phyloP scores from a whole-genome alignment of 2,329 filamentous ascomycete genomes.

The Phaeosphaeria sp. region DNA sequence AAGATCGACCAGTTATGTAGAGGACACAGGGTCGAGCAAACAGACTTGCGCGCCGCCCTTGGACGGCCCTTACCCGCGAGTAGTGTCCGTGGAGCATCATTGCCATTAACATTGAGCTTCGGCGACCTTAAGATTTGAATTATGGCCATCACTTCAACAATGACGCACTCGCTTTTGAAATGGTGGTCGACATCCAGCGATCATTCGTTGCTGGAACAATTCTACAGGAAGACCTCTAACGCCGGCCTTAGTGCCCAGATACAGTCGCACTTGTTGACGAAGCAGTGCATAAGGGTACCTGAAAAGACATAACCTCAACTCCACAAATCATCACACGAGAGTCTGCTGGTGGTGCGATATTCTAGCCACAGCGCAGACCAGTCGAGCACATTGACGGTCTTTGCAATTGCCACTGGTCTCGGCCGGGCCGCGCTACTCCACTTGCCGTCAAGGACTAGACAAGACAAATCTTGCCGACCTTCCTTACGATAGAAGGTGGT shows the following conservation, averaged over 20 bases:
- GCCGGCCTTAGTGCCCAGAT: not conserved
- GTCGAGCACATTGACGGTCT: constrained; percentile 20
- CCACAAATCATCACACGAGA: not conserved
- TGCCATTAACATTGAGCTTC: constrained; percentile 10
- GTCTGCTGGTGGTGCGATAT: not conserved
- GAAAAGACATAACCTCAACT: not conserved
- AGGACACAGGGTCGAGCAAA: constrained; percentile 13
- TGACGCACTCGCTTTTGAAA: not conserved
- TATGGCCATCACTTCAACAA: not conserved
- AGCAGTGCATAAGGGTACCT: not conserved
- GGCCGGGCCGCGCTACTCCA: constrained; percentile 41
- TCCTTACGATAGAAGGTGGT: constrained; percentile 11
- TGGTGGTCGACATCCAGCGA: constrained; percentile 9
- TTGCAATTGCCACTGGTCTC: constrained; percentile 36
- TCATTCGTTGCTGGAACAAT: constrained; percentile 1
- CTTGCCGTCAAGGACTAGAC: constrained; percentile 41
- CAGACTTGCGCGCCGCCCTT: constrained; percentile 16
- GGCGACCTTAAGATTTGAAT: constrained; percentile 4
- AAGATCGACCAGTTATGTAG: constrained; percentile 26
- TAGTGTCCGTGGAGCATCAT: constrained; percentile 24
- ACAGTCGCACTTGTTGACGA: not conserved
- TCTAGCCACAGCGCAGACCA: constrained; percentile 17
- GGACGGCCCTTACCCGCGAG: constrained; percentile 27
- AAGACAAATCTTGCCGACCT: constrained; percentile 28
- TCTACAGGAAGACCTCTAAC: constrained; percentile 8